phyloP scores from a whole-genome alignment of 192 early-diverging fungal genomes.

The Rhizoclosmatium globosum region DNA sequence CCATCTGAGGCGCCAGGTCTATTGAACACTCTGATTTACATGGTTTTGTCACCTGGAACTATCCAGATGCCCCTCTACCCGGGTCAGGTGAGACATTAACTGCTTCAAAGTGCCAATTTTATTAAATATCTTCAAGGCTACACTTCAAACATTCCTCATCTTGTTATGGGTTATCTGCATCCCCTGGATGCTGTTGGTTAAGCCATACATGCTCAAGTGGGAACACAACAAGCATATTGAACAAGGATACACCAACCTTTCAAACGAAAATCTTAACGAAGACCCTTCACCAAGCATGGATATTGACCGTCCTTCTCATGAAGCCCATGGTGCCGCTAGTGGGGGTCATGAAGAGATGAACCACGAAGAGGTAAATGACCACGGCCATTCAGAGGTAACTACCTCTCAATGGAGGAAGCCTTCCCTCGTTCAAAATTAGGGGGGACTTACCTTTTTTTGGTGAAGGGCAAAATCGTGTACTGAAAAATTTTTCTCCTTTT shows the following conservation, averaged over 20 bases:
- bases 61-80: constrained; percentile 81
- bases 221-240: constrained; percentile 71
- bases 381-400: constrained; percentile 37
- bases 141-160: constrained; percentile 82
- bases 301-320: constrained; percentile 17
- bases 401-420: not conserved
- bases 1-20: constrained; percentile 82
- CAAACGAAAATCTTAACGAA: constrained; percentile 35
- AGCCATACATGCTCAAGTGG: constrained; percentile 84
- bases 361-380: constrained; percentile 45
- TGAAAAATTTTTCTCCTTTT: not conserved
- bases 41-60: constrained; percentile 94
- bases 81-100: constrained; percentile 72
- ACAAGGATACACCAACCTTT: constrained; percentile 69
- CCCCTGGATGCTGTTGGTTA: constrained; percentile 97
- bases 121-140: constrained; percentile 43
- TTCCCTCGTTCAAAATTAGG: too few species aligned
- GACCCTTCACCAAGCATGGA: constrained; percentile 32
- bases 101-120: not conserved
- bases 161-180: constrained; percentile 87
- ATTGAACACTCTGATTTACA: constrained; percentile 99
- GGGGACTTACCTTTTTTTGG: not conserved
- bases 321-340: not conserved
- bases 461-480: not conserved
- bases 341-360: constrained; percentile 49